Percentiles rank a stretch among this genome's conserved stretches.
phyloP scores from a whole-genome alignment of 2,329 filamentous ascomycete genomes.

The Monosporascus sp. region DNA sequence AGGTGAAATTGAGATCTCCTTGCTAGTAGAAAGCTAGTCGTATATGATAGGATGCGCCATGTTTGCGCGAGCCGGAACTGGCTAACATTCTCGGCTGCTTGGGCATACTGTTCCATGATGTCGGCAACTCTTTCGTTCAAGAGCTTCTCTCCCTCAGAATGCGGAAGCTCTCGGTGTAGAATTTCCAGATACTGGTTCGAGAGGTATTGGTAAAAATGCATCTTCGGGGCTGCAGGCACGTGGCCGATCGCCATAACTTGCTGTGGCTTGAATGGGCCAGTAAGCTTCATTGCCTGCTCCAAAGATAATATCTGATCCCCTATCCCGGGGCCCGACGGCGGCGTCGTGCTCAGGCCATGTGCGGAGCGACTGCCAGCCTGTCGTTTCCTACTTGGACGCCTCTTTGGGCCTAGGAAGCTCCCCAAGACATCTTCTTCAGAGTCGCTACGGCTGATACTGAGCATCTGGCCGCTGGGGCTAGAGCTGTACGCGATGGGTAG shows the following conservation, averaged over 20 bases:
- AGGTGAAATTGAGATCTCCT: constrained; percentile 55
- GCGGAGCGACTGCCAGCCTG: constrained; percentile 39
- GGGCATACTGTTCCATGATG: constrained; percentile 54
- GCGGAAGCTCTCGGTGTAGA: constrained; percentile 45
- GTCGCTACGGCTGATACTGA: constrained; percentile 57
- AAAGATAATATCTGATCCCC: constrained; percentile 45
- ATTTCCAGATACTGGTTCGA: constrained; percentile 52
- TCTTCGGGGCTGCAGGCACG: constrained; percentile 47
- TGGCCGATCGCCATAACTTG: constrained; percentile 60
- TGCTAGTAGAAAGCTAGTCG: constrained; percentile 48
- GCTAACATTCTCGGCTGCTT: constrained; percentile 50
- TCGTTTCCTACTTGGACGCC: constrained; percentile 35
- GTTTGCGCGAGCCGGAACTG: constrained; percentile 59
- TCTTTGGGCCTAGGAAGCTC: constrained; percentile 51
- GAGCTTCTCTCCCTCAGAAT: constrained; percentile 27
- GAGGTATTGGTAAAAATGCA: constrained; percentile 51
- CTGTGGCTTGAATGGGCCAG: constrained; percentile 53
- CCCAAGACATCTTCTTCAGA: constrained; percentile 61
- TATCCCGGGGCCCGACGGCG: constrained; percentile 39
- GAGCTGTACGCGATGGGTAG: constrained; percentile 40
- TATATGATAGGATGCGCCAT: constrained; percentile 57
- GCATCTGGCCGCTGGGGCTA: constrained; percentile 43
- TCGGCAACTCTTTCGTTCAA: constrained; percentile 42
- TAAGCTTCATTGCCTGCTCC: constrained; percentile 54
- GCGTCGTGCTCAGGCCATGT: constrained; percentile 48